Evolutionary conservation across 2,329 filamentous ascomycete species (phyloP).

Genomic region (Periconia sp.): DNA sequence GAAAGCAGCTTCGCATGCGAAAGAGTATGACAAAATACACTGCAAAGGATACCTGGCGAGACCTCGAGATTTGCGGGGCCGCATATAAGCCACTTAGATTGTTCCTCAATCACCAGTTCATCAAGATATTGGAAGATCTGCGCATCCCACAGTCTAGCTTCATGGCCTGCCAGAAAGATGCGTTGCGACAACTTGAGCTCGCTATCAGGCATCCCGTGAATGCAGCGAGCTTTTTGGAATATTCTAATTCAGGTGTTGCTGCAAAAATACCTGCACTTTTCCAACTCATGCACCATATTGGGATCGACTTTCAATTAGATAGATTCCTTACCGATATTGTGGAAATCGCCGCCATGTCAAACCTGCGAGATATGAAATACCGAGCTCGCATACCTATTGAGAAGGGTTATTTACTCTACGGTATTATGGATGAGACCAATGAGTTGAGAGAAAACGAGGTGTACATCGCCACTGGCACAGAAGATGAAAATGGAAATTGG

Average conservation of each 20-base stretch:
- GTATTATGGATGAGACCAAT: slow-evolving; percentile 80
- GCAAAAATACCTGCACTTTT: slow-evolving; percentile 66
- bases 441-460: slow-evolving; percentile 68
- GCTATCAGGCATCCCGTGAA: slow-evolving; percentile 62
- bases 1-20: slow-evolving; percentile 62
- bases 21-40: slow-evolving; percentile 80
- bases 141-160: slow-evolving; percentile 63
- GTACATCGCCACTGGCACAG: slow-evolving; percentile 61
- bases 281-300: slow-evolving; percentile 57
- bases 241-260: slow-evolving; percentile 61
- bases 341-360: slow-evolving; percentile 69
- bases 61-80: slow-evolving; percentile 73
- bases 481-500: slow-evolving; percentile 24
- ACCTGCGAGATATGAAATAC: slow-evolving; percentile 75
- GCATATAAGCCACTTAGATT: slow-evolving; percentile 68
- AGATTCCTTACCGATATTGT: slow-evolving; percentile 70
- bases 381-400: slow-evolving; percentile 73
- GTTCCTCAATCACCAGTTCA: slow-evolving; percentile 75
- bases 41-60: slow-evolving; percentile 45
- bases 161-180: slow-evolving; percentile 62
- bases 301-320: slow-evolving; percentile 68
- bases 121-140: slow-evolving; percentile 86
- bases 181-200: slow-evolving; percentile 60
- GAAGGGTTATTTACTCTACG: slow-evolving; percentile 74
- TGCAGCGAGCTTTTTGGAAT: slow-evolving; percentile 63